Conservation (phyloP, 148 eudicot species). For the Rhododendron griersonianum region DNA sequence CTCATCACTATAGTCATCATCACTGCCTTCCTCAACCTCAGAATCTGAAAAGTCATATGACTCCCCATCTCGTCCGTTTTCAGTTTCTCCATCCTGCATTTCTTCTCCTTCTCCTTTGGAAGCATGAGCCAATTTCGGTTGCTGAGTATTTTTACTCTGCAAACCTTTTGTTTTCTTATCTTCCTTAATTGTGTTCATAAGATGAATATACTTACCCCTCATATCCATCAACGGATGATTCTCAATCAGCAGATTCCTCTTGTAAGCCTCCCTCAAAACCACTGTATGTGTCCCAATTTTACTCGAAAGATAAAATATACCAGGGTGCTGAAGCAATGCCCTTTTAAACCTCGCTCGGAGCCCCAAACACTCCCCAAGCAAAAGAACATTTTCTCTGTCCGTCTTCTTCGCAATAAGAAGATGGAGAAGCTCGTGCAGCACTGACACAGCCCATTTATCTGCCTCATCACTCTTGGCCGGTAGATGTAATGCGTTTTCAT, state of each 20-base stretch:
- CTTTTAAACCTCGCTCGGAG: conserved; percentile 66
- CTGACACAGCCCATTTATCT: conserved; percentile 72
- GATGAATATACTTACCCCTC: conserved; percentile 68
- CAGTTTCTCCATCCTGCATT: conserved; percentile 17
- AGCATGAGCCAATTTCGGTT: conserved; percentile 17
- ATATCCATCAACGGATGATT: conserved; percentile 59
- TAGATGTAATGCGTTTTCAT: conserved; percentile 56
- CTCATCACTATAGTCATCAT: conserved; percentile 7
- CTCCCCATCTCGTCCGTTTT: conserved; percentile 27
- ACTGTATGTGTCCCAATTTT: conserved; percentile 69
- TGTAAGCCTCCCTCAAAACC: conserved; percentile 76
- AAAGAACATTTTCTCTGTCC: conserved; percentile 59
- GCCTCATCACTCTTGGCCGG: conserved; percentile 53
- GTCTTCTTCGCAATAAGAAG: conserved; percentile 73
- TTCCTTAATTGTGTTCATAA: conserved; percentile 58
- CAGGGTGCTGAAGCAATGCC: conserved; percentile 80
- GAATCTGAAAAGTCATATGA: conserved; percentile 25
- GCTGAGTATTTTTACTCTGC: conserved; percentile 10
- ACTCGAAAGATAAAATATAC: conserved; percentile 79
- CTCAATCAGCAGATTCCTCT: conserved; percentile 63
- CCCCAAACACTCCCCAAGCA: conserved; percentile 70
- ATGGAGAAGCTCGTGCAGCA: conserved; percentile 68
- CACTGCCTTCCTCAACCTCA: conserved; percentile 38
- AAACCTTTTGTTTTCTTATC: conserved; percentile 35
- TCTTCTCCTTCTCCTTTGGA: conserved; percentile 23